Conservation (phyloP, 768 basidiomycete species). For the Hypholoma fasciculare region DNA sequence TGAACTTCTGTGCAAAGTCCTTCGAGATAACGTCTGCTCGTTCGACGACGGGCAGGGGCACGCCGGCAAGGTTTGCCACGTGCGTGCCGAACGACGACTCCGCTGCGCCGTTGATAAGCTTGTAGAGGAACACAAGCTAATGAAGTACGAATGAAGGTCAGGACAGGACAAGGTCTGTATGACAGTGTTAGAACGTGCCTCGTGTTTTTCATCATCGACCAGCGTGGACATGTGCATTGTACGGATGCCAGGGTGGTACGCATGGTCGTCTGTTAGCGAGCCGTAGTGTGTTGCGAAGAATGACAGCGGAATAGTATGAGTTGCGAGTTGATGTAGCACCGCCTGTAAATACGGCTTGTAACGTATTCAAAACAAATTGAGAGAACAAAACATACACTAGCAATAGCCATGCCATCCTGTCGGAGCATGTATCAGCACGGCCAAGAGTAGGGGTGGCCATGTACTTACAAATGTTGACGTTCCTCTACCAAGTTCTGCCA, state of each 20-base stretch:
- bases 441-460: not conserved
- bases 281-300: conserved; percentile 99
- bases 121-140: conserved; percentile 93
- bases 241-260: conserved; percentile 88
- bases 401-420: conserved; percentile 98
- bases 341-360: conserved; percentile 44
- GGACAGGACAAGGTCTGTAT: not conserved
- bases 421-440: not conserved
- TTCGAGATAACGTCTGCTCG: conserved; percentile 87
- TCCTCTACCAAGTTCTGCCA: conserved; percentile 86
- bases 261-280: conserved; percentile 91
- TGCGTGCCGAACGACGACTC: conserved; percentile 91
- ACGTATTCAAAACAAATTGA: not conserved
- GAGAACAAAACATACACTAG: conserved; percentile 55
- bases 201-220: conserved; percentile 89
- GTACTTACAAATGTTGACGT: conserved; percentile 84
- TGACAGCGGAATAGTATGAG: conserved; percentile 85
- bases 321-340: conserved; percentile 92
- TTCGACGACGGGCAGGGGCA: conserved; percentile 80
- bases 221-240: conserved; percentile 96
- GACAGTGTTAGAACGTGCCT: conserved; percentile 44
- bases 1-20: conserved; percentile 87
- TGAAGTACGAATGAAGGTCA: conserved; percentile 2
- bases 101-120: conserved; percentile 86
- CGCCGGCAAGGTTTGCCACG: conserved; percentile 93